Evolutionary conservation across 768 basidiomycete genomes (phyloP).

Genomic region (Tylopilus subfusipes): DNA sequence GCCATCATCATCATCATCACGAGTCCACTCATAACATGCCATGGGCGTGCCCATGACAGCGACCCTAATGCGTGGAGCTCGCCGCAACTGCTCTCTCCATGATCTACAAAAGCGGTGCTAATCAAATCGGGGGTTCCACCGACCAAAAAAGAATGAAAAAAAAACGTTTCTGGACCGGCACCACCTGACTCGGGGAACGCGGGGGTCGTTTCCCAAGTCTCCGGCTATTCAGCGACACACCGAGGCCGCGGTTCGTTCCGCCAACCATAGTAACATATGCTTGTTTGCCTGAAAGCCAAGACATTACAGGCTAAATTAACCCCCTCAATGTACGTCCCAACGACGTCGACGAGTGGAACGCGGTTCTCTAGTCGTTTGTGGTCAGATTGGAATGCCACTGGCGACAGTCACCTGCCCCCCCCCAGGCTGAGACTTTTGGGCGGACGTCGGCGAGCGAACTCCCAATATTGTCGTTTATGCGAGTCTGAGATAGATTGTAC

Average conservation of each 20-base stretch:
- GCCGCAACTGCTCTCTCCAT: too few relatives aligned
- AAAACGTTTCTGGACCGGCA: too few relatives aligned
- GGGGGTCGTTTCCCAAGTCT: too few relatives aligned
- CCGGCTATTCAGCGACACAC: not conserved
- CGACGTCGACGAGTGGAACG: not conserved
- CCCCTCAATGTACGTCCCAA: not conserved
- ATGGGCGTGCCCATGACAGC: not conserved
- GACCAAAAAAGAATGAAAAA: not conserved
- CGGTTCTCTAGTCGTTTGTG: not conserved
- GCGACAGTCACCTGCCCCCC: too few relatives aligned
- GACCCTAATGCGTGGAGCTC: not conserved
- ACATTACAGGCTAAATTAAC: not conserved
- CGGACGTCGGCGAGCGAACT: not conserved
- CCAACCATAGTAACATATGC: not conserved
- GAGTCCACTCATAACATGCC: not conserved
- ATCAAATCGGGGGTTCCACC: not conserved
- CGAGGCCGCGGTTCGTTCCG: not conserved
- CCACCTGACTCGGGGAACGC: too few relatives aligned
- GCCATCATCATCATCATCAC: not conserved
- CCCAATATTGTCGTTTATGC: not conserved
- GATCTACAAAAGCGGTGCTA: too few relatives aligned
- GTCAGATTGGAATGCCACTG: not conserved
- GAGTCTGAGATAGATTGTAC: not conserved
- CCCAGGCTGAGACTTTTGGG: not conserved
- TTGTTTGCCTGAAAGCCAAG: not conserved